phyloP scores from a whole-genome alignment of 176 grass and related monocot genomes.

The Secale cereale region DNA sequence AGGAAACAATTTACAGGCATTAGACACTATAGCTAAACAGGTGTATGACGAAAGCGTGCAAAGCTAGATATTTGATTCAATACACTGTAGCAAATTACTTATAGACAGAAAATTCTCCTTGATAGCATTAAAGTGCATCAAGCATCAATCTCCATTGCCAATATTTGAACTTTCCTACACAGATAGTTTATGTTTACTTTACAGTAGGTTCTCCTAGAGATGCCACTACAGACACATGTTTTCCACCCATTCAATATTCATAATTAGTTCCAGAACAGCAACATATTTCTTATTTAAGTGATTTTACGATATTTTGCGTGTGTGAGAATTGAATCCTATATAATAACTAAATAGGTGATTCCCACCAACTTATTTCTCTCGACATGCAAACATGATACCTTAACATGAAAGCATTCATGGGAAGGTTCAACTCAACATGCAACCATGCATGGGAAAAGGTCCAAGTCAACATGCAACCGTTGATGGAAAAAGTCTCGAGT shows the following conservation, averaged over 20 bases:
- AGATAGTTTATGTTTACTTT: neutral
- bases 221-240: neutral
- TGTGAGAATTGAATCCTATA: neutral
- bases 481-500: neutral
- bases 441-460: neutral
- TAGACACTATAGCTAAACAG: slow-evolving; percentile 16
- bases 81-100: slow-evolving; percentile 10
- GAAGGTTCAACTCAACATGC: neutral
- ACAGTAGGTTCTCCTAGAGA: neutral
- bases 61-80: neutral
- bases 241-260: slow-evolving; percentile 2
- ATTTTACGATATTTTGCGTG: neutral
- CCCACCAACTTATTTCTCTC: neutral
- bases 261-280: slow-evolving; percentile 4
- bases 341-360: neutral
- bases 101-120: neutral
- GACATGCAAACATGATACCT: neutral
- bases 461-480: neutral
- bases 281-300: neutral
- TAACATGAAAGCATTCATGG: neutral
- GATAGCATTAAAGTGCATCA: neutral
- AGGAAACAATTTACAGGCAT: slow-evolving; percentile 27
- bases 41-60: neutral
- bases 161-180: slow-evolving; percentile 5
- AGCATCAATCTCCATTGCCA: neutral